These are phyloP conservation scores for Metschnikowia koreensis DNA, from an alignment of 805 yeast genomes.

Conservation along the genomic window DNA sequence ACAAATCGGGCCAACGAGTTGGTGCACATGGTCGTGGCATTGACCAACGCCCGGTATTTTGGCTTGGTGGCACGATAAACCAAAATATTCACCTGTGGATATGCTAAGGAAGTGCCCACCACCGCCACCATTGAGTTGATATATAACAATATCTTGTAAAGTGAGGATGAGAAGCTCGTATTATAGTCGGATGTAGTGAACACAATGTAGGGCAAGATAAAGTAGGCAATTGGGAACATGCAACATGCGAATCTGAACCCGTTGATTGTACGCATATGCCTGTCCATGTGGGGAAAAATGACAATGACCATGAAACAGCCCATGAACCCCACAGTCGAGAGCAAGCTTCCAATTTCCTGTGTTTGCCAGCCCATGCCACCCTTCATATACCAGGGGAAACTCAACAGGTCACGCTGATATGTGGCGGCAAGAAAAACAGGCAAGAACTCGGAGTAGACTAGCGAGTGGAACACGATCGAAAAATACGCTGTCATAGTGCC, in stretches of 20 bases:
- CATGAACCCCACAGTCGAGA: slow-evolving; percentile 52
- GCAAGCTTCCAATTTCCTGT: slow-evolving; percentile 47
- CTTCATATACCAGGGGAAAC: slow-evolving; percentile 47
- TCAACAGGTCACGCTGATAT: slow-evolving; percentile 23
- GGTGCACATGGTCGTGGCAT: slow-evolving; percentile 54
- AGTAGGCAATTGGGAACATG: slow-evolving; percentile 46
- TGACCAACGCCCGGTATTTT: slow-evolving; percentile 55
- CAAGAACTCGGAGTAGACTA: slow-evolving; percentile 52
- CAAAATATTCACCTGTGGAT: slow-evolving; percentile 52
- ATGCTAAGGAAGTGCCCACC: slow-evolving; percentile 45
- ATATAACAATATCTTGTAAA: slow-evolving; percentile 27
- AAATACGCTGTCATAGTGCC: slow-evolving; percentile 37
- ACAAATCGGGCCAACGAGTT: slow-evolving; percentile 54
- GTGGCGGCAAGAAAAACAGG: slow-evolving; percentile 52
- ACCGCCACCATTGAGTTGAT: slow-evolving; percentile 24
- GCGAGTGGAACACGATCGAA: slow-evolving; percentile 44
- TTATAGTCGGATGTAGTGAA: slow-evolving; percentile 40
- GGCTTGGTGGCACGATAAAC: slow-evolving; percentile 55
- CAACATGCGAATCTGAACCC: slow-evolving; percentile 42
- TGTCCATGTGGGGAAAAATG: slow-evolving; percentile 51
- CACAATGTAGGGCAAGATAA: slow-evolving; percentile 47
- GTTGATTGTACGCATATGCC: slow-evolving; percentile 43
- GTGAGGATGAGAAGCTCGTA: slow-evolving; percentile 24
- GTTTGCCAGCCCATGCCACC: slow-evolving; percentile 56
- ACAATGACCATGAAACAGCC: slow-evolving; percentile 51